Evolutionary conservation across 805 yeast genomes (phyloP).

Genomic region (Saturnispora diversa): DNA sequence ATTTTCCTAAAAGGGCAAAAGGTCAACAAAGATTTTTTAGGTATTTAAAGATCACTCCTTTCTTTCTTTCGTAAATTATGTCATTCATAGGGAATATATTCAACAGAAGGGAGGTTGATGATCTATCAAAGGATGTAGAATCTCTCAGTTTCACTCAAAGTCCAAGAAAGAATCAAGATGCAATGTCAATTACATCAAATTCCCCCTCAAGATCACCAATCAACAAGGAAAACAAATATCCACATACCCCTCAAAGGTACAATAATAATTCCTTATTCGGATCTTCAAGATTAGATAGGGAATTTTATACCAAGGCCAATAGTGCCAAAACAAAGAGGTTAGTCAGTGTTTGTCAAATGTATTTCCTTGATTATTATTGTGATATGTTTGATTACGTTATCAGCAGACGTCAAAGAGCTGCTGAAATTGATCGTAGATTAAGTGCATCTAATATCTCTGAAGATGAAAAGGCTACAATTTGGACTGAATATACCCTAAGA

Average conservation of each 20-base stretch:
- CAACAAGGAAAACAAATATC: constrained; percentile 18
- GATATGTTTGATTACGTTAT: constrained; percentile 92
- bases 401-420: constrained; percentile 73
- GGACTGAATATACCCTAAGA: constrained; percentile 74
- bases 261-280: constrained; percentile 11
- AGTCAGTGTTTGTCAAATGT: constrained; percentile 88
- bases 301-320: constrained; percentile 51
- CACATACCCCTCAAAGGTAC: not conserved
- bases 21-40: constrained; percentile 15
- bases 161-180: constrained; percentile 17
- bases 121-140: constrained; percentile 30
- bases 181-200: constrained; percentile 24
- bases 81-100: constrained; percentile 26
- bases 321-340: constrained; percentile 73
- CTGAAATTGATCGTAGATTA: constrained; percentile 55
- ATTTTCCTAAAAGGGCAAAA: constrained; percentile 5
- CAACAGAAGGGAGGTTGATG: constrained; percentile 26
- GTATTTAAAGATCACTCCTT: not conserved
- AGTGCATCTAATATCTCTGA: constrained; percentile 21
- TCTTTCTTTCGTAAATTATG: constrained; percentile 15
- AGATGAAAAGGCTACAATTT: constrained; percentile 44
- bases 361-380: constrained; percentile 90
- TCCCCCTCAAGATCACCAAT: constrained; percentile 23
- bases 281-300: constrained; percentile 29
- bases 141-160: constrained; percentile 26